Percentiles rank a stretch among this genome's conserved stretches.
Evolutionary conservation across 306 rosid genomes (phyloP).

Genomic region (Malus fusca): DNA sequence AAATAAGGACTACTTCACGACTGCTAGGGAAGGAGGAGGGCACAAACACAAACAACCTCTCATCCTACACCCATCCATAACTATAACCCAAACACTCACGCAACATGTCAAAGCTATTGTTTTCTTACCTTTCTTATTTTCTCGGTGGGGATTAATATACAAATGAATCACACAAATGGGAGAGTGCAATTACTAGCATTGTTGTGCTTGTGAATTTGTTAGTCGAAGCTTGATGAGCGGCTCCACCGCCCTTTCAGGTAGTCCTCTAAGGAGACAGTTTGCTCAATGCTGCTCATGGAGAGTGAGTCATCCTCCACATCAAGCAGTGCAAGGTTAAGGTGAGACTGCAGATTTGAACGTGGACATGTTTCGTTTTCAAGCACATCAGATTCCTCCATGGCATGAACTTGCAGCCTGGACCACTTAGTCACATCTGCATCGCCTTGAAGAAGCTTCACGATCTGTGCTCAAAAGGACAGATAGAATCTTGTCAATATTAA

Average conservation of each 20-base stretch:
- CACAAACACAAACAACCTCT: conserved; percentile 79
- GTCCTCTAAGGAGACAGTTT: conserved; percentile 66
- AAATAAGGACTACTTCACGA: conserved; percentile 18
- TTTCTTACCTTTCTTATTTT: background rate
- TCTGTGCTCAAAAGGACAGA: conserved; percentile 36
- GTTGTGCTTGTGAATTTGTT: conserved; percentile 23
- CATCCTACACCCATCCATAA: conserved; percentile 61
- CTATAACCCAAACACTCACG: background rate
- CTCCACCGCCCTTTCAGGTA: conserved; percentile 89
- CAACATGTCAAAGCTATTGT: conserved; percentile 1
- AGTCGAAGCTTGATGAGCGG: conserved; percentile 93
- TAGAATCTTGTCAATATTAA: background rate
- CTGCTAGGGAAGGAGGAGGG: conserved; percentile 80
- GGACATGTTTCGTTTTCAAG: conserved; percentile 49
- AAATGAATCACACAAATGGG: conserved; percentile 24
- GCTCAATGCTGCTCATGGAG: conserved; percentile 80
- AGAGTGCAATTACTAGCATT: background rate
- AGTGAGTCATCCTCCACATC: conserved; percentile 92
- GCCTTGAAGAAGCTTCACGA: conserved; percentile 77
- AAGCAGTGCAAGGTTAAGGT: conserved; percentile 81
- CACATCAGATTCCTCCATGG: conserved; percentile 39
- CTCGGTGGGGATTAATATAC: conserved; percentile 32
- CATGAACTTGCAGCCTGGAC: conserved; percentile 65
- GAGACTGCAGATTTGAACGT: conserved; percentile 68
- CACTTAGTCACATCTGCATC: conserved; percentile 60